These are phyloP conservation scores for Lizonia empirigonia DNA, from an alignment of 2,329 filamentous ascomycete species.

Conservation along the genomic window DNA sequence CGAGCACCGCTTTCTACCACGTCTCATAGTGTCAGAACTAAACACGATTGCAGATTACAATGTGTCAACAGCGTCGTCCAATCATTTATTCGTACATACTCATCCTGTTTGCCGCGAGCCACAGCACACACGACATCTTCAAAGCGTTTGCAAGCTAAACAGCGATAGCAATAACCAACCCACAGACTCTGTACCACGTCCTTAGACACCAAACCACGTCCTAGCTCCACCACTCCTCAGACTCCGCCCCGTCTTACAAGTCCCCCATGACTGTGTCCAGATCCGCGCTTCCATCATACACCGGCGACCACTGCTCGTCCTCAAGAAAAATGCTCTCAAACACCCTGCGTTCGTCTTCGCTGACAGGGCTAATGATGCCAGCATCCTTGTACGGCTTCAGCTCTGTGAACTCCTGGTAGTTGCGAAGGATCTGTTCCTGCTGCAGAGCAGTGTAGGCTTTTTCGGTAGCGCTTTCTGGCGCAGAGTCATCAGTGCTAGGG, in stretches of 20 bases:
- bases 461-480: not conserved
- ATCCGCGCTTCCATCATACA: not conserved
- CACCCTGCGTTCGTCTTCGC: constrained; percentile 18
- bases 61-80: too few relatives aligned
- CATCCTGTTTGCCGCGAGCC: too few relatives aligned
- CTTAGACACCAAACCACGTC: not conserved
- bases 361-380: constrained; percentile 10
- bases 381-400: constrained; percentile 9
- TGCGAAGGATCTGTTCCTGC: constrained; percentile 19
- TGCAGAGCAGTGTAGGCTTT: not conserved
- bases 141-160: too few relatives aligned
- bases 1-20: too few relatives aligned
- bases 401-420: constrained; percentile 22
- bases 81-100: too few relatives aligned
- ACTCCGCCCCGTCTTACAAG: not conserved
- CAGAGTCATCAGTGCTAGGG: not conserved
- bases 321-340: constrained; percentile 31
- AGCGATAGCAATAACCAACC: too few relatives aligned
- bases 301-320: constrained; percentile 9
- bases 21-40: too few relatives aligned
- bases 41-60: too few relatives aligned
- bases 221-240: not conserved
- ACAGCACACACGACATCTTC: too few relatives aligned
- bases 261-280: not conserved
- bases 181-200: too few relatives aligned